Evolutionary conservation across 1,139 yeast genomes (phyloP).

Genomic region (Nakaseomyces glabratus): DNA sequence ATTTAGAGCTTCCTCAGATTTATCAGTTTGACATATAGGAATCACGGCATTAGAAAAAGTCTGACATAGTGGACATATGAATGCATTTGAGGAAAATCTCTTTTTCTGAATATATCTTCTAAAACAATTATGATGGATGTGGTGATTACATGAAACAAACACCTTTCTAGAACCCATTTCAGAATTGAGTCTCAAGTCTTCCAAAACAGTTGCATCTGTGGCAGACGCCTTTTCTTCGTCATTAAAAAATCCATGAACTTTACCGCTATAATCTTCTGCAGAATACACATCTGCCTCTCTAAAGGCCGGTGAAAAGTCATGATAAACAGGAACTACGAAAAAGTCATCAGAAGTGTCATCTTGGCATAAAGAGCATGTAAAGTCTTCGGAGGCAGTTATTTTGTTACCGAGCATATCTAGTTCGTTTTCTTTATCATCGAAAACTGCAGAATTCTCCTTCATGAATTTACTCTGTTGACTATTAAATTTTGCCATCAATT

Average conservation of each 20-base stretch:
- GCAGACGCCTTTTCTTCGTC: slow-evolving; percentile 18
- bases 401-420: slow-evolving; percentile 35
- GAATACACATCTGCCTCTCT: slow-evolving; percentile 27
- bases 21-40: slow-evolving; percentile 22
- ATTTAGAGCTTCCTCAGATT: slow-evolving; percentile 10
- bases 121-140: slow-evolving; percentile 54
- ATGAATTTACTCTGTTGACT: slow-evolving; percentile 70
- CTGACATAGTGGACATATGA: slow-evolving; percentile 60
- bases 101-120: slow-evolving; percentile 32
- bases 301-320: slow-evolving; percentile 35
- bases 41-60: slow-evolving; percentile 38
- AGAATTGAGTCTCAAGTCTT: slow-evolving; percentile 21
- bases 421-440: slow-evolving; percentile 35
- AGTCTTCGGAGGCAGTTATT: slow-evolving; percentile 24
- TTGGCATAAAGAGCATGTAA: slow-evolving; percentile 59
- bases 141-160: slow-evolving; percentile 59
- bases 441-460: slow-evolving; percentile 34
- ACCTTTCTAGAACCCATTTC: slow-evolving; percentile 33
- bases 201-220: slow-evolving; percentile 15
- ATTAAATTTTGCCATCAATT: slow-evolving; percentile 67
- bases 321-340: slow-evolving; percentile 46
- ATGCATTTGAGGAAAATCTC: slow-evolving; percentile 24
- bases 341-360: slow-evolving; percentile 41
- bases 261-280: slow-evolving; percentile 27
- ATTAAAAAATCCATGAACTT: slow-evolving; percentile 25